phyloP scores from a whole-genome alignment of 768 basidiomycete species.

The Kwoniella botswanensis region DNA sequence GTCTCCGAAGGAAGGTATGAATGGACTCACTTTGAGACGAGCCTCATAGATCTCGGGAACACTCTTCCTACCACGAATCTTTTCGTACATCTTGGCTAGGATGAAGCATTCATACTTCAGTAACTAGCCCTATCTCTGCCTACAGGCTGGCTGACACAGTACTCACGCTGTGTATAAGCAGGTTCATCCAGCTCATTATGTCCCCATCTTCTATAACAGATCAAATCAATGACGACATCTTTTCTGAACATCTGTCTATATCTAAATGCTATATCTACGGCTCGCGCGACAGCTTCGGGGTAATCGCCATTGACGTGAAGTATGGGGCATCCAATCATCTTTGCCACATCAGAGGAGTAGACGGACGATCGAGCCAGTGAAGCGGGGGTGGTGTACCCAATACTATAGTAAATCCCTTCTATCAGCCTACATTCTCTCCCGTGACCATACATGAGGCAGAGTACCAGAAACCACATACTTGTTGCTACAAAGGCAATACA shows the following conservation, averaged over 20 bases:
- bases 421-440: not conserved
- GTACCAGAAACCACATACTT: constrained; percentile 37
- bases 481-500: constrained; percentile 47
- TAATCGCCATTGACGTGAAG: constrained; percentile 90
- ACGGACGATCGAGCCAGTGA: constrained; percentile 79
- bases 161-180: constrained; percentile 72
- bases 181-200: constrained; percentile 91
- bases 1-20: not conserved
- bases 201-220: constrained; percentile 85
- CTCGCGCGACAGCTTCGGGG: constrained; percentile 87
- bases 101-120: not conserved
- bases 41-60: constrained; percentile 83
- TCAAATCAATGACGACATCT: constrained; percentile 85
- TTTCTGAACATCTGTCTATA: constrained; percentile 87
- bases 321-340: constrained; percentile 87
- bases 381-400: constrained; percentile 90
- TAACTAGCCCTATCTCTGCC: too few species aligned
- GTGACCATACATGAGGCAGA: too few species aligned
- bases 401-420: constrained; percentile 61
- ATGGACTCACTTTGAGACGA: constrained; percentile 69
- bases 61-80: constrained; percentile 75
- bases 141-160: not conserved
- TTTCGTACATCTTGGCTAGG: constrained; percentile 78
- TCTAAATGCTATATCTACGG: constrained; percentile 84
- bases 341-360: constrained; percentile 74